Evolutionary conservation across 2,329 filamentous ascomycete genomes (phyloP).

Genomic region (Thielaviopsis musarum): DNA sequence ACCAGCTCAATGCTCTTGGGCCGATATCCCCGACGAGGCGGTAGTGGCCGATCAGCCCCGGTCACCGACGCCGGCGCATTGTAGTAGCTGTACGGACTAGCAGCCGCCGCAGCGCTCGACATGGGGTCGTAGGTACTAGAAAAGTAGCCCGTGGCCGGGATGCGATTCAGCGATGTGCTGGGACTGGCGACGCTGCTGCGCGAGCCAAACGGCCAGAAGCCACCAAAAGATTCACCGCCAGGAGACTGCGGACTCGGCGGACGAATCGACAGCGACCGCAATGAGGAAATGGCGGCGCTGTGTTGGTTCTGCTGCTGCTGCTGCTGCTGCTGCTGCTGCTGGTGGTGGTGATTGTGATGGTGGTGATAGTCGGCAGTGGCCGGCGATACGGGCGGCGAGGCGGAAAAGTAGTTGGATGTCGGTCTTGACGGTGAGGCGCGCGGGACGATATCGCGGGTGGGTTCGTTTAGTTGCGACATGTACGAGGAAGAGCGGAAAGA

Average conservation of each 20-base stretch:
- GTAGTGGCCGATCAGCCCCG: constrained; percentile 37
- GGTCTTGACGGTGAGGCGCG: constrained; percentile 46
- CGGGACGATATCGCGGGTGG: constrained; percentile 41
- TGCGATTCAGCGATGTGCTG: constrained; percentile 32
- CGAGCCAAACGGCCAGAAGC: constrained; percentile 34
- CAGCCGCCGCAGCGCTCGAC: constrained; percentile 21
- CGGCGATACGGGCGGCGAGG: constrained; percentile 33
- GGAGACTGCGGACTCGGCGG: constrained; percentile 40
- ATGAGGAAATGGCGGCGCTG: constrained; percentile 36
- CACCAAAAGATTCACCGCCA: constrained; percentile 23
- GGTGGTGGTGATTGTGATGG: too few species aligned
- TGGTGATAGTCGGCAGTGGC: constrained; percentile 21
- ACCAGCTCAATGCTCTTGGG: constrained; percentile 48
- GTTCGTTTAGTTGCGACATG: constrained; percentile 24
- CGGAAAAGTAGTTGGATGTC: constrained; percentile 34
- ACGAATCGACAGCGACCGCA: constrained; percentile 36
- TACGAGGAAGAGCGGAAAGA: constrained; percentile 17
- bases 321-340: too few species aligned
- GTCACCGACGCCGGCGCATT: constrained; percentile 14
- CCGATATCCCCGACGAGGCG: constrained; percentile 37
- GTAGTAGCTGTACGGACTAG: constrained; percentile 19
- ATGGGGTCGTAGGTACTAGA: constrained; percentile 37
- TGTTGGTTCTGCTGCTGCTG: background rate
- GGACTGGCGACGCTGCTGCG: constrained; percentile 35
- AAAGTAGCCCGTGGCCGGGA: constrained; percentile 25